phyloP scores from a whole-genome alignment of 176 grass and related monocot species.

The Carex scoparia region DNA sequence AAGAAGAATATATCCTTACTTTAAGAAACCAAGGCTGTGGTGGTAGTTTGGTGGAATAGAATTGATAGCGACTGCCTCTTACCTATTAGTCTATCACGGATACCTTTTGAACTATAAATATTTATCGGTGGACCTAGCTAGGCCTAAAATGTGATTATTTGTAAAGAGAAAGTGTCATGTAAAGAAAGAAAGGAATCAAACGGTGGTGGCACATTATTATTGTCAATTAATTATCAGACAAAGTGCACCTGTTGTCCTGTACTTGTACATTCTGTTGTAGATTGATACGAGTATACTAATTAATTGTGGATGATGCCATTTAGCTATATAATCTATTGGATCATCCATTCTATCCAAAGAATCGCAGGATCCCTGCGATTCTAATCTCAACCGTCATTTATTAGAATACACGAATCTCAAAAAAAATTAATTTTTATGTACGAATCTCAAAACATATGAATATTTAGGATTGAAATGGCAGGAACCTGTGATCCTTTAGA shows the following conservation, averaged over 20 bases:
- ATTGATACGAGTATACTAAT: not conserved
- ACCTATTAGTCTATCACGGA: conserved; percentile 11
- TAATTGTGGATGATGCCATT: not conserved
- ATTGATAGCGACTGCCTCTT: not conserved
- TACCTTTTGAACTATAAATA: conserved; percentile 11
- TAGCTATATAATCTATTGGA: not conserved
- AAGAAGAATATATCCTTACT: conserved; percentile 9
- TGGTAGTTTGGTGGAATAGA: not conserved
- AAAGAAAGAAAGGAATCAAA: conserved; percentile 12
- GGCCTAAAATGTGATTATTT: conserved; percentile 19
- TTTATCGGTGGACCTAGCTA: conserved; percentile 17
- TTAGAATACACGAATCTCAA: too few species aligned
- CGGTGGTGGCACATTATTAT: not conserved
- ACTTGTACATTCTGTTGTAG: not conserved
- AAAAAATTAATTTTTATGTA: too few species aligned
- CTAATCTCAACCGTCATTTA: too few species aligned
- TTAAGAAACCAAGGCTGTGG: not conserved
- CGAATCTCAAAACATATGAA: too few species aligned
- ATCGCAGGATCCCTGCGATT: too few species aligned
- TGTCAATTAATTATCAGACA: conserved; percentile 12
- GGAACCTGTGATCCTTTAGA: too few species aligned
- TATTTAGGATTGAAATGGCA: too few species aligned
- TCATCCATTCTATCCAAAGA: not conserved
- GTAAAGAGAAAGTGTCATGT: conserved; percentile 13
- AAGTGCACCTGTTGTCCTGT: not conserved